A percentile compares a stretch with the other conserved stretches of the same genome.
These are phyloP conservation scores for Microascus cirrosus DNA, from an alignment of 2,329 filamentous ascomycete species.

Conservation along the genomic window DNA sequence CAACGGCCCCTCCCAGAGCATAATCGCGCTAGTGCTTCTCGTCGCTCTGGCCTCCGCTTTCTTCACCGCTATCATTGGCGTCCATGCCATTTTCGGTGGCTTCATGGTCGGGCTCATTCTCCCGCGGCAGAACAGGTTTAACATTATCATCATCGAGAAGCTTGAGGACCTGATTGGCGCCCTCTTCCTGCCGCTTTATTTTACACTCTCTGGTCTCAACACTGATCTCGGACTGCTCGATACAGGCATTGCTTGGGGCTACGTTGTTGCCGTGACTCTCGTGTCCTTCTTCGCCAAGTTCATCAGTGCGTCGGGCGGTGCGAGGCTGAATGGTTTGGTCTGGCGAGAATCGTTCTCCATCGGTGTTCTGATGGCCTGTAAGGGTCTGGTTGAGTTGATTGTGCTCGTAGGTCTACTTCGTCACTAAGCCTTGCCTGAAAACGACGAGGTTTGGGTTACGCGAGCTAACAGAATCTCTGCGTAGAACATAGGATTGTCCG, in stretches of 20 bases:
- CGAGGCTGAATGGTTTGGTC: slow-evolving; percentile 62
- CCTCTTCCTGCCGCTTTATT: slow-evolving; percentile 82
- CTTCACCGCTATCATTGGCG: slow-evolving; percentile 81
- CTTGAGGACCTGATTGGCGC: slow-evolving; percentile 82
- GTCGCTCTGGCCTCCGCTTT: slow-evolving; percentile 70
- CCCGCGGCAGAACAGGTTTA: slow-evolving; percentile 80
- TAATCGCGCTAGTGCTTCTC: slow-evolving; percentile 73
- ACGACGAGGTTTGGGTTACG: background rate
- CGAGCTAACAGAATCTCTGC: background rate
- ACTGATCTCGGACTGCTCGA: slow-evolving; percentile 80
- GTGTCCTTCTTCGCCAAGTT: slow-evolving; percentile 83
- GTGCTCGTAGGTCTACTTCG: slow-evolving; percentile 54
- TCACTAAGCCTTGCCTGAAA: background rate
- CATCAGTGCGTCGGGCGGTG: slow-evolving; percentile 68
- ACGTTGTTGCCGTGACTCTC: slow-evolving; percentile 71
- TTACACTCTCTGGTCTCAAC: slow-evolving; percentile 80
- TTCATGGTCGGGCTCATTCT: slow-evolving; percentile 86
- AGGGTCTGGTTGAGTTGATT: slow-evolving; percentile 88
- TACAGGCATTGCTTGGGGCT: slow-evolving; percentile 75
- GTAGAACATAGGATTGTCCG: slow-evolving; percentile 66
- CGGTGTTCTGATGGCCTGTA: slow-evolving; percentile 90
- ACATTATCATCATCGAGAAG: slow-evolving; percentile 86
- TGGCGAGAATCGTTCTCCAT: slow-evolving; percentile 89
- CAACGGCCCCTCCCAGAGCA: slow-evolving; percentile 76
- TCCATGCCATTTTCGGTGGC: slow-evolving; percentile 89